A percentile compares a stretch with the other conserved stretches of the same genome.
phyloP scores from a whole-genome alignment of 108 stramenopile species.

The Discostella pseudostelligera region DNA sequence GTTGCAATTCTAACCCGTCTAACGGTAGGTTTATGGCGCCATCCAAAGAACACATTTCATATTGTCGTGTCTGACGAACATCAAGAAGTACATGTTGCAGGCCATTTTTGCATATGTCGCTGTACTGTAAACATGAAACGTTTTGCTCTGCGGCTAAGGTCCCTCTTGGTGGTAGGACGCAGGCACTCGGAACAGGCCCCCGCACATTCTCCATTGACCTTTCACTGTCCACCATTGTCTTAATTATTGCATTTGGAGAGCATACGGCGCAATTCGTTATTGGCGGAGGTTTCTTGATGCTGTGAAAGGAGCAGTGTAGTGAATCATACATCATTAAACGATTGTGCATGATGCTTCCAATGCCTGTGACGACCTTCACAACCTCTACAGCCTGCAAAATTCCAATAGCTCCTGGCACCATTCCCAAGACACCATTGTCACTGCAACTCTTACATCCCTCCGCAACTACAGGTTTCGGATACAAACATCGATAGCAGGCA shows the following conservation, averaged over 20 bases:
- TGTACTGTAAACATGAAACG: slow-evolving; percentile 58
- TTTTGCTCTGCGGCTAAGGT: slow-evolving; percentile 19
- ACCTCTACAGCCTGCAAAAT: slow-evolving; percentile 90
- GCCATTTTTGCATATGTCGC: slow-evolving; percentile 27
- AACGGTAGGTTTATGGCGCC: slow-evolving; percentile 77
- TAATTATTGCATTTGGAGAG: slow-evolving; percentile 62
- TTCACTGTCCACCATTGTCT: slow-evolving; percentile 63
- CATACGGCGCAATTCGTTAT: slow-evolving; percentile 65
- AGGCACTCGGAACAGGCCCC: slow-evolving; percentile 44
- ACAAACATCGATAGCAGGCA: slow-evolving; percentile 88
- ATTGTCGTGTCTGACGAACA: slow-evolving; percentile 74
- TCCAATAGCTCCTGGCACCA: slow-evolving; percentile 92
- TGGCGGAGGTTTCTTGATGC: slow-evolving; percentile 73
- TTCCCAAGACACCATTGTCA: slow-evolving; percentile 85
- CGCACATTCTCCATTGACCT: slow-evolving; percentile 51
- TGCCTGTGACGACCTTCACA: slow-evolving; percentile 86
- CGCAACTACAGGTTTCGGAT: slow-evolving; percentile 64
- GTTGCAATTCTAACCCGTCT: slow-evolving; percentile 37
- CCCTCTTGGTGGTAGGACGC: slow-evolving; percentile 8
- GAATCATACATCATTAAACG: slow-evolving; percentile 83
- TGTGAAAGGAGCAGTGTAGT: slow-evolving; percentile 66
- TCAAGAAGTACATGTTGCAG: slow-evolving; percentile 72
- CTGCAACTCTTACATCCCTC: slow-evolving; percentile 77
- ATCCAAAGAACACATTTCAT: slow-evolving; percentile 68
- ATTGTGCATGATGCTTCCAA: slow-evolving; percentile 66